A percentile compares a stretch with the other conserved stretches of the same genome.
Conservation (phyloP, 202 grass and related monocot genomes). For the Elaeis oleifera region DNA sequence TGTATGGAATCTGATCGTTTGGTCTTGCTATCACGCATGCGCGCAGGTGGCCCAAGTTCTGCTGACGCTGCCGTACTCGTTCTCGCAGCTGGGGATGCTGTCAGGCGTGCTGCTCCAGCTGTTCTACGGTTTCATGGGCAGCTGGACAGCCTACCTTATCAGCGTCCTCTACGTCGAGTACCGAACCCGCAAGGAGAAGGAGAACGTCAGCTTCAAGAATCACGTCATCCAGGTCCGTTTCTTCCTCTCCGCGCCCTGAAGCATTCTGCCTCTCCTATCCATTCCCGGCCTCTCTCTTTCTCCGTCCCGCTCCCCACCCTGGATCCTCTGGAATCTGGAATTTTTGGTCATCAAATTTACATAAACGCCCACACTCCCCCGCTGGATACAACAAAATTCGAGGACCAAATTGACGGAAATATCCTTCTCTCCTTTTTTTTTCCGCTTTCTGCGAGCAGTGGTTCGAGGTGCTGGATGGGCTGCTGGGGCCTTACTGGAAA, state of each 20-base stretch:
- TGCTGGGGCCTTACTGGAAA: slow-evolving; percentile 14
- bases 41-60: slow-evolving; percentile 20
- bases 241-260: neutral
- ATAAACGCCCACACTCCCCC: too few species aligned
- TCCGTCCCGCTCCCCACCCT: too few species aligned
- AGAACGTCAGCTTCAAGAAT: slow-evolving; percentile 20
- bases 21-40: neutral
- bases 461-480: slow-evolving; percentile 21
- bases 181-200: slow-evolving; percentile 18
- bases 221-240: slow-evolving; percentile 18
- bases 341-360: too few species aligned
- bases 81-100: slow-evolving; percentile 24
- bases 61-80: slow-evolving; percentile 22
- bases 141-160: slow-evolving; percentile 23
- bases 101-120: slow-evolving; percentile 5
- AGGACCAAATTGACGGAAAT: too few species aligned
- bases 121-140: slow-evolving; percentile 16
- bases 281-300: too few species aligned
- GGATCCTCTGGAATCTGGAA: too few species aligned
- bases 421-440: too few species aligned
- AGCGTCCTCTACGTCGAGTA: slow-evolving; percentile 23
- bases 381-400: too few species aligned
- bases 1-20: too few species aligned
- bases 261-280: too few species aligned
- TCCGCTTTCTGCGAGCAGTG: neutral